Conservation (phyloP, 1,284 basidiomycete species). For the Sporisorium exsertum region DNA sequence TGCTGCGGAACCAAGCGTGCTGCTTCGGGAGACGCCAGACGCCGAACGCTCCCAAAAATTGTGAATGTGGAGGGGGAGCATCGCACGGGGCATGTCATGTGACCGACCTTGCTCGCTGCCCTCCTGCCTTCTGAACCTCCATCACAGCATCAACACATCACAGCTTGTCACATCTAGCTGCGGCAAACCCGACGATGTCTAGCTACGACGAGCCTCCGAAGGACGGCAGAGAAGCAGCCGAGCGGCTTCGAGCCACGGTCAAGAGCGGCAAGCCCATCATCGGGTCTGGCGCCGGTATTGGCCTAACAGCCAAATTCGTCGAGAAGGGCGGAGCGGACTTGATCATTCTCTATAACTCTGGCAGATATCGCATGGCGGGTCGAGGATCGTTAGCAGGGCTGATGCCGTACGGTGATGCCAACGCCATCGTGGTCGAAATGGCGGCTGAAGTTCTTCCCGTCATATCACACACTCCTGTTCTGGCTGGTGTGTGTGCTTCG, state of each 20-base stretch:
- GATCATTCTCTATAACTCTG: slow-evolving; percentile 52
- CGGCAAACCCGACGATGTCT: slow-evolving; percentile 7
- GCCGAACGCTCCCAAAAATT: too few species aligned
- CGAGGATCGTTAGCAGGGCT: slow-evolving; percentile 42
- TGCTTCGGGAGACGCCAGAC: slow-evolving; percentile 10
- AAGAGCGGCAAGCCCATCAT: slow-evolving; percentile 42
- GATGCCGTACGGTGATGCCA: slow-evolving; percentile 53
- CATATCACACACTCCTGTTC: slow-evolving; percentile 43
- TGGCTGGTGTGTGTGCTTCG: slow-evolving; percentile 45
- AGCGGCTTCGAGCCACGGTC: slow-evolving; percentile 29
- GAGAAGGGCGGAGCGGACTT: slow-evolving; percentile 48
- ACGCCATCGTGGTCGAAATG: slow-evolving; percentile 48
- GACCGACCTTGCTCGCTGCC: background rate
- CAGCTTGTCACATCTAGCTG: background rate
- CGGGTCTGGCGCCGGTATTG: slow-evolving; percentile 50
- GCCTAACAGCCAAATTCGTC: slow-evolving; percentile 45
- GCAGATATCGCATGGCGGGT: slow-evolving; percentile 47
- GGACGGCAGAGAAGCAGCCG: slow-evolving; percentile 38
- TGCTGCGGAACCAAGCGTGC: background rate
- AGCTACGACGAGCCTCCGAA: slow-evolving; percentile 28
- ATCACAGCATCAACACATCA: background rate
- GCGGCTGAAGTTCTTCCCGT: slow-evolving; percentile 43
- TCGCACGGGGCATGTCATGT: slow-evolving; percentile 11
- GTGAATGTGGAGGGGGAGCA: slow-evolving; percentile 12
- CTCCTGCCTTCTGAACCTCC: background rate